phyloP scores from a whole-genome alignment of 2,329 filamentous ascomycete genomes.

The Coccinonectria pachysandricola region DNA sequence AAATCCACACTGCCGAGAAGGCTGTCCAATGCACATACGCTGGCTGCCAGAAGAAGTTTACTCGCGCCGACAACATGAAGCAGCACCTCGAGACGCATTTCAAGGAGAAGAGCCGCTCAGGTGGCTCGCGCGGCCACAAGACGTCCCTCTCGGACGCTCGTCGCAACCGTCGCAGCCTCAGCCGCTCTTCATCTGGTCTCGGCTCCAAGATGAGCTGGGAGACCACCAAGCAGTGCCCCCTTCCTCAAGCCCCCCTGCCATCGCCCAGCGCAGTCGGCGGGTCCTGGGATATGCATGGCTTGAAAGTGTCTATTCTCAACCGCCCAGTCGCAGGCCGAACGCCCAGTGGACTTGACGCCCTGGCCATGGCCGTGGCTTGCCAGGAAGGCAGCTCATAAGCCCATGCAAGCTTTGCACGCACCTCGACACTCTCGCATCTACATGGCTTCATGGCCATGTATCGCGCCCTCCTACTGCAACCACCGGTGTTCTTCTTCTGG shows the following conservation, averaged over 20 bases:
- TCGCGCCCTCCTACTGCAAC: too few relatives aligned
- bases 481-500: too few relatives aligned
- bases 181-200: slow-evolving; percentile 19
- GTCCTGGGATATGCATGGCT: slow-evolving; percentile 37
- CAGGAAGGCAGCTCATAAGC: too few relatives aligned
- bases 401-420: too few relatives aligned
- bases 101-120: slow-evolving; percentile 45
- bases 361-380: slow-evolving; percentile 44
- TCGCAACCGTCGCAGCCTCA: slow-evolving; percentile 21
- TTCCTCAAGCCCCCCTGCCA: slow-evolving; percentile 25
- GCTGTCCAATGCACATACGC: slow-evolving; percentile 56
- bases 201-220: slow-evolving; percentile 28
- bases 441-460: too few relatives aligned
- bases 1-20: slow-evolving; percentile 76
- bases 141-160: slow-evolving; percentile 23
- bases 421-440: too few relatives aligned
- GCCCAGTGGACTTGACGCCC: slow-evolving; percentile 43
- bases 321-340: slow-evolving; percentile 33
- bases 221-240: slow-evolving; percentile 27
- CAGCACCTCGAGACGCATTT: slow-evolving; percentile 71
- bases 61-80: slow-evolving; percentile 79
- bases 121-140: slow-evolving; percentile 24
- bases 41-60: slow-evolving; percentile 71
- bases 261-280: slow-evolving; percentile 25
- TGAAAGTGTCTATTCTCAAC: slow-evolving; percentile 34